Evolutionary conservation across 352 stramenopile genomes (phyloP), one percentile per base, ranked within the genome.

Genomic region (Phytophthora chlamydospora): DNA sequence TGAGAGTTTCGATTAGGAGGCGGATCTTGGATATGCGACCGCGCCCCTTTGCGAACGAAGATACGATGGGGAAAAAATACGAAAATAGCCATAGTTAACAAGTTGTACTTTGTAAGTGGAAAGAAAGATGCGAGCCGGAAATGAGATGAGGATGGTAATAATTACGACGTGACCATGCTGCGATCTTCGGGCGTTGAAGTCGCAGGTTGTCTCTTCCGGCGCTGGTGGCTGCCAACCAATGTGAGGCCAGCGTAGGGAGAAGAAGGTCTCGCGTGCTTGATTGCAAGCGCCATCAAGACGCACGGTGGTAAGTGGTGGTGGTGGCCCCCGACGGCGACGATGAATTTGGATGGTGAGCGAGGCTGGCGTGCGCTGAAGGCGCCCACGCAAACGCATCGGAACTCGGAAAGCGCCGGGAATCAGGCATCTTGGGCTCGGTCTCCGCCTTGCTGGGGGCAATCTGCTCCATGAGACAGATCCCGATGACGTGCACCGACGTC

Each of bases 151-250:
- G 16, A 68, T 51, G 24, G 11, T 1, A 13, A 13, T 44, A 59
- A 59, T 59, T 68, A 58, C 53, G 42, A 10, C 13, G 17, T 63
- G 17, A 34, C 29, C 52, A 17, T 9, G 17, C 48, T 53, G 51
- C 60, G 60, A 68, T 68, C 60, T 68, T 68, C 49, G 16, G 43
- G 40, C 4, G 12, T 61, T 56, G 58, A 60, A 67, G 58, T 51
- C 36, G 19, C 16, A 21, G 10, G 31, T 39, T 50, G 9, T 24
- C 19, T 46, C 40, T 46, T 46, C 40, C 40, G 40, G 40, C 41
- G 17, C 10, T 60, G 33, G 46, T 50, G 47, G 54, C 53, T 46
- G 61, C 29, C 43, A 68, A 21, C 36, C 40, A 60, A 42, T 51
- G 50, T 24, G 21, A 24, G n/a, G 21, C 21, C 21, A 24, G 21